phyloP scores from a whole-genome alignment of 2,329 filamentous ascomycete genomes.

The Zopfia rhizophila region DNA sequence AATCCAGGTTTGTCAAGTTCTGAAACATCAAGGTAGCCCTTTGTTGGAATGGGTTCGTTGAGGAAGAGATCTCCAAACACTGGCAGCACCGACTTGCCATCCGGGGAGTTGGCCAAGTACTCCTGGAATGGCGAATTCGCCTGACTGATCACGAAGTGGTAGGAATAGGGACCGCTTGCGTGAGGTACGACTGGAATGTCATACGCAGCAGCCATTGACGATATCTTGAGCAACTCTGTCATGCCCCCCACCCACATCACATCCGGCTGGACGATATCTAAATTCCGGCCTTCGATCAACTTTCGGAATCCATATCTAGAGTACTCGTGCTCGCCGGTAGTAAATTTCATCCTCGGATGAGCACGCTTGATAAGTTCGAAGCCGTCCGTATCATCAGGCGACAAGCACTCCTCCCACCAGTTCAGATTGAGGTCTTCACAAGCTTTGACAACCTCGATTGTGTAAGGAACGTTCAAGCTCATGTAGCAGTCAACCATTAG shows the following conservation, averaged over 20 bases:
- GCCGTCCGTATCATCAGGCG: conserved; percentile 90
- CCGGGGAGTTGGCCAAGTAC: conserved; percentile 91
- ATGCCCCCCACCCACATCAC: conserved; percentile 97
- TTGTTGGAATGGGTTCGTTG: conserved; percentile 87
- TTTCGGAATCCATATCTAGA: conserved; percentile 95
- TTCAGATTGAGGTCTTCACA: conserved; percentile 88
- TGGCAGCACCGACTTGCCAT: conserved; percentile 87
- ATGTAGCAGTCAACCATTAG: conserved; percentile 98
- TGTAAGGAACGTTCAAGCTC: conserved; percentile 92
- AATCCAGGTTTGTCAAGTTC: conserved; percentile 91
- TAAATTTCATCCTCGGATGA: conserved; percentile 91
- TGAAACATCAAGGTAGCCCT: conserved; percentile 82
- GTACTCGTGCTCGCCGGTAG: conserved; percentile 95
- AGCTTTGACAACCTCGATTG: conserved; percentile 87
- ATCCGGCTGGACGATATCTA: conserved; percentile 94
- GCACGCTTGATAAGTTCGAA: conserved; percentile 90
- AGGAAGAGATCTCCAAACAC: conserved; percentile 92
- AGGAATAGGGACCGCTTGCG: conserved; percentile 91
- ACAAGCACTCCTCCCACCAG: conserved; percentile 97
- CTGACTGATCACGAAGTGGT: conserved; percentile 95
- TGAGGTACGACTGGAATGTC: conserved; percentile 96
- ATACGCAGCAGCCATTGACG: conserved; percentile 89
- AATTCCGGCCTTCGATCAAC: conserved; percentile 87
- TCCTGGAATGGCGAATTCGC: conserved; percentile 95
- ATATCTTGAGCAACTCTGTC: conserved; percentile 90